Evolutionary conservation across 768 basidiomycete genomes (phyloP), one percentile per base, ranked within the genome.

Genomic region (Chalciporus pseudorubinellus): DNA sequence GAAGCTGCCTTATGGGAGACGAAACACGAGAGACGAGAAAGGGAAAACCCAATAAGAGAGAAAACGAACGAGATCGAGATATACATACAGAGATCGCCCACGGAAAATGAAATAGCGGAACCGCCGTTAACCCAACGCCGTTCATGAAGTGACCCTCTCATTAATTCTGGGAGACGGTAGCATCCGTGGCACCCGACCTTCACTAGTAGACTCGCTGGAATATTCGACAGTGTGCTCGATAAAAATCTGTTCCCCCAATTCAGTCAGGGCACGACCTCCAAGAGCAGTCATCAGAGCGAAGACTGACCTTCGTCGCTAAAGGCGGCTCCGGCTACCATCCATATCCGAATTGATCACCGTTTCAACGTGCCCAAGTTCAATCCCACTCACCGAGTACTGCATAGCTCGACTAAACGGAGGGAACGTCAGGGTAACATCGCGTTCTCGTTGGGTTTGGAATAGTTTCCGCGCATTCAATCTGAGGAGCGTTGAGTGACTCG

Each of bases 381-480:
- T 42, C 11, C 8, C 19, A 51, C 63, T 52, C 50, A 61, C 65
- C 34, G 62, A 26, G 6, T 7, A 26, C 26, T 9, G 26, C 9
- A n/a, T 2, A 16, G 56, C 58, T n/a, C 64, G 59, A 9, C 58
- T n/a, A n/a, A n/a, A n/a, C n/a, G n/a, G n/a, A 65, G 24, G 61
- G 47, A n/a, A 63, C 1, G 44, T 47, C 31, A 61, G 64, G 24
- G 68, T 51, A 5, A 68, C 67, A 54, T 55, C 58, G 24, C 66
- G 63, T 18, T 62, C 63, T 22, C 61, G 66, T 42, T 64, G 63
- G 33, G 58, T 46, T 44, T 59, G 64, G 14, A 74, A 60, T 22
- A 61, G 58, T 50, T 67, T 68, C n/a, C 74, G 69, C 9, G 71
- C 62, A 46, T 75, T 75, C 41, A 75, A 53, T 20, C 74, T 75